These are phyloP conservation scores for Westerdykella ornata DNA, from an alignment of 2,329 filamentous ascomycete genomes.

Conservation along the genomic window DNA sequence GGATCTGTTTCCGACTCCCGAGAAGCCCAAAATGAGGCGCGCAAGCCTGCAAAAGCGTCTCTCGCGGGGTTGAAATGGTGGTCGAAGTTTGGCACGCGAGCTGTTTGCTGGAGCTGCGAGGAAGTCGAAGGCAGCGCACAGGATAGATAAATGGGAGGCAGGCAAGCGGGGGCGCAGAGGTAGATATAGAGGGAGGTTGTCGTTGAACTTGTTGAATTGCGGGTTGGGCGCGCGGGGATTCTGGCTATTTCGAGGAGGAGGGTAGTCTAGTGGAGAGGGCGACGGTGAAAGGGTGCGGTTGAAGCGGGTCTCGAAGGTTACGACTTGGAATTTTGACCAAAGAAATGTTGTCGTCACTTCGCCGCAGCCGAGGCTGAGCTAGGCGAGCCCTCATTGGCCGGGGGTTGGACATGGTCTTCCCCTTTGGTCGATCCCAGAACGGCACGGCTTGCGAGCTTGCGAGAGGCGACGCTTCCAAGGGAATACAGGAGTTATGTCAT, in stretches of 20 bases:
- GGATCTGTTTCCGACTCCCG: no score
- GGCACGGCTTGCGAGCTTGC: no score
- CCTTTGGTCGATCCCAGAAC: no score
- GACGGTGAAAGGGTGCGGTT: neutral
- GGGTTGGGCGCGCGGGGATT: slow-evolving; percentile 9
- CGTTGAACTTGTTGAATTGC: neutral
- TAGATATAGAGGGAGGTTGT: neutral
- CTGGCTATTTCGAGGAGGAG: slow-evolving; percentile 10
- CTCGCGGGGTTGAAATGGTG: no score
- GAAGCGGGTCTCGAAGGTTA: neutral
- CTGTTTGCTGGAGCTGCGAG: neutral
- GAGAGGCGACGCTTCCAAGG: no score
- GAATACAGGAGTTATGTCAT: no score
- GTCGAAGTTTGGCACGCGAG: no score
- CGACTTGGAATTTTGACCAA: neutral
- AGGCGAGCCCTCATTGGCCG: neutral
- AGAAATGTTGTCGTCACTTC: neutral
- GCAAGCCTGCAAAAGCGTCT: no score
- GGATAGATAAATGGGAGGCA: neutral
- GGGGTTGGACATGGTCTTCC: no score
- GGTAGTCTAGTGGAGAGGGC: neutral
- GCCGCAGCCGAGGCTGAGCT: neutral
- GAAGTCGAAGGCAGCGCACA: neutral
- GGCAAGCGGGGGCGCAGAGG: neutral
- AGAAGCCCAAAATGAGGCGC: no score